Evolutionary conservation across 176 grass and related monocot genomes (phyloP), one percentile per base, ranked within the genome.

Genomic region (Phoenix roebelenii): DNA sequence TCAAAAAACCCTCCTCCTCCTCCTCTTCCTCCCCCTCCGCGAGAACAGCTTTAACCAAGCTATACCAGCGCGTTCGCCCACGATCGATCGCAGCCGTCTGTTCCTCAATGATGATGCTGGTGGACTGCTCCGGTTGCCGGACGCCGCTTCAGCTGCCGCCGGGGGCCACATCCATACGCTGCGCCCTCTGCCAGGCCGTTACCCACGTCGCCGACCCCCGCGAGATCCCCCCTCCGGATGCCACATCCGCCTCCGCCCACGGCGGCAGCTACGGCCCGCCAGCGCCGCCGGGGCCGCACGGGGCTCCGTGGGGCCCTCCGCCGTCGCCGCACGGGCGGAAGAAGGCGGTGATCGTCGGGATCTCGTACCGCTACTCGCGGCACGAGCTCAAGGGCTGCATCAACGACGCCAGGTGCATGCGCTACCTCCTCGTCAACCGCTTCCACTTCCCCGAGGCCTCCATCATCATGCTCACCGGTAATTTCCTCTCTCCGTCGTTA

Each of bases 381-480:
- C 93, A 92, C 76, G 87, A 98, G 78, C 87, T 98, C 56, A 98
- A 92, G 70, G 93, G 93, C 1, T 98, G 93, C 76, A 75, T 91
- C 72, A 98, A 98, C 70, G 93, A 98, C 72, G 93, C 88, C 70
- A 98, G 89, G 73, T 98, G 93, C 84, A 98, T 98, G 93, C 81
- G 74, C 32, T 83, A 83, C 78, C 76, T 98, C 56, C 87, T 98
- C 26, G 76, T 73, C 52, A 92, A 86, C 63, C 87, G 84, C 23
- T 98, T 92, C 87, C 55, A 80, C 18, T 98, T 98, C 76, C 87
- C 93, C 2, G 87, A 98, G 54, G 68, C 89, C 10, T 88, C 84
- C 65, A 98, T 98, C 82, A 92, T 92, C 70, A 85, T 98, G 93
- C 84, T 98, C 23, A 92, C 76, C 35, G 92, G 92, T 91, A 20